Conservation (phyloP, 179 eudicot genomes). For the Vitellaria paradoxa region DNA sequence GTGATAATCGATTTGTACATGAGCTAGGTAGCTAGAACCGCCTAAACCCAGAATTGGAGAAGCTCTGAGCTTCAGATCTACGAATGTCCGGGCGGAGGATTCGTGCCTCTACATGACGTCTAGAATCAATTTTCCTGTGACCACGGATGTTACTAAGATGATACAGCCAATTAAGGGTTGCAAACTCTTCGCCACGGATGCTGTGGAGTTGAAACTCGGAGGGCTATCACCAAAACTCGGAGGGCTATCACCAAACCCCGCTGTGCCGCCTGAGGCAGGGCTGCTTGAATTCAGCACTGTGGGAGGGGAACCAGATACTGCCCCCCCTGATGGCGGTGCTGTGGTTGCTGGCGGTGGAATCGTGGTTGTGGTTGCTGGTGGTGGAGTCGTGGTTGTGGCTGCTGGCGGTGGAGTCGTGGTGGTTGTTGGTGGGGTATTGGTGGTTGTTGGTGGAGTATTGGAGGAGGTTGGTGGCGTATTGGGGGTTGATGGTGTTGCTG, state of each 20-base stretch:
- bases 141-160: slow-evolving; percentile 32
- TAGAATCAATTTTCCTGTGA: slow-evolving; percentile 41
- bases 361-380: neutral
- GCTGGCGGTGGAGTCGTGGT: neutral
- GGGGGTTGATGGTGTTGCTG: slow-evolving; percentile 13
- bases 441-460: neutral
- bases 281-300: slow-evolving; percentile 38
- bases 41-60: slow-evolving; percentile 7
- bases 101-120: slow-evolving; percentile 17
- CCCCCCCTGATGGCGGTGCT: slow-evolving; percentile 17
- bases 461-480: neutral
- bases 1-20: neutral
- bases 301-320: slow-evolving; percentile 43
- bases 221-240: slow-evolving; percentile 43
- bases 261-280: slow-evolving; percentile 31
- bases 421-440: neutral
- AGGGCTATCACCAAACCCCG: slow-evolving; percentile 35
- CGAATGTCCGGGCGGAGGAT: slow-evolving; percentile 1
- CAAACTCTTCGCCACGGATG: slow-evolving; percentile 41
- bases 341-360: neutral
- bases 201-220: slow-evolving; percentile 30
- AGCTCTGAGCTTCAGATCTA: slow-evolving; percentile 17
- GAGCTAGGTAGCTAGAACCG: neutral
- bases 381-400: neutral
- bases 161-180: slow-evolving; percentile 48